Evolutionary conservation across 768 basidiomycete genomes (phyloP).

Genomic region (Russula foetens): DNA sequence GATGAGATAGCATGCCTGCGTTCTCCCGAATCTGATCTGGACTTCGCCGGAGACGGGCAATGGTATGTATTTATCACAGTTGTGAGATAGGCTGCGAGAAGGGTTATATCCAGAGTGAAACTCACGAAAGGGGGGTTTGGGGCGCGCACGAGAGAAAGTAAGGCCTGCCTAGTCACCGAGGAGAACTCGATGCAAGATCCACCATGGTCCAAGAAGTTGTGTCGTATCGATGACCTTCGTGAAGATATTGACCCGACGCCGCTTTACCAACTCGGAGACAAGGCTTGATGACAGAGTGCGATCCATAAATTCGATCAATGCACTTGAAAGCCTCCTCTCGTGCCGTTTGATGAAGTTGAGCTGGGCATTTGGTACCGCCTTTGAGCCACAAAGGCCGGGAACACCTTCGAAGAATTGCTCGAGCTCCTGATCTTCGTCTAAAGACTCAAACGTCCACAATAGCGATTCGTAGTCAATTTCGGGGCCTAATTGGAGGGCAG

Average conservation of each 20-base stretch:
- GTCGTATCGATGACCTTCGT: neutral
- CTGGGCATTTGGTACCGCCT: neutral
- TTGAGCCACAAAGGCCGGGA: neutral
- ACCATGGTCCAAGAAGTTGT: conserved; percentile 3
- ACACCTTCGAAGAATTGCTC: conserved; percentile 11
- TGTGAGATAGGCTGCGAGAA: too few relatives aligned
- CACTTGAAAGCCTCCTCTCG: neutral
- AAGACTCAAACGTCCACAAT: neutral
- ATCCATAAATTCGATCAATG: neutral
- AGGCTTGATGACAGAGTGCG: conserved; percentile 5
- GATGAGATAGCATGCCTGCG: too few relatives aligned
- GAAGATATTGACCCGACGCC: conserved; percentile 4
- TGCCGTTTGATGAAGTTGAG: neutral
- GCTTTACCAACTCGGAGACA: neutral
- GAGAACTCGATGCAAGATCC: neutral
- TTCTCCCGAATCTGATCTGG: too few relatives aligned
- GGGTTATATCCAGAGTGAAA: too few relatives aligned
- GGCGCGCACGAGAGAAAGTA: too few relatives aligned
- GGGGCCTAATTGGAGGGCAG: neutral
- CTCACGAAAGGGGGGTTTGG: too few relatives aligned
- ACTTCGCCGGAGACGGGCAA: too few relatives aligned
- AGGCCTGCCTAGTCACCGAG: neutral
- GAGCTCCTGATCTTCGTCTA: too few relatives aligned
- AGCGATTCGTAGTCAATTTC: neutral
- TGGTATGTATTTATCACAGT: too few relatives aligned